A percentile compares a stretch with the other conserved stretches of the same genome.
These are phyloP conservation scores for Aspergillus terreus DNA, from an alignment of 2,329 filamentous ascomycete species.

Conservation along the genomic window DNA sequence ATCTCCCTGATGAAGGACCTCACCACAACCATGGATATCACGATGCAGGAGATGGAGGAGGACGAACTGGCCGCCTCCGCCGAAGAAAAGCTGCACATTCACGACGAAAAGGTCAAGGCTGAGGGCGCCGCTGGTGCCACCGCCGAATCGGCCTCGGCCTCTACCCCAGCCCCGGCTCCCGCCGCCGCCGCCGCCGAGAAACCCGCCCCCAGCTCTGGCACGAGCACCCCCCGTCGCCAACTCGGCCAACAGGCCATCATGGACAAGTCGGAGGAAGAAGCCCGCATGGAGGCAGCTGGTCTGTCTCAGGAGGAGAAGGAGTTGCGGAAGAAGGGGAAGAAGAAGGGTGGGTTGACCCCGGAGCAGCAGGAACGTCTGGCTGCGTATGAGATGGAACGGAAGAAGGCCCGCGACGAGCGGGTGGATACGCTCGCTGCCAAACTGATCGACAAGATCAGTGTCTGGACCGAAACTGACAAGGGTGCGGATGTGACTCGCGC, in stretches of 20 bases:
- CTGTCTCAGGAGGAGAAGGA: constrained; percentile 72
- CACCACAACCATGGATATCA: constrained; percentile 97
- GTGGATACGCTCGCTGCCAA: constrained; percentile 81
- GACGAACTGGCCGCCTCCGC: constrained; percentile 57
- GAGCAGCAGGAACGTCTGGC: constrained; percentile 91
- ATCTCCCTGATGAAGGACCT: constrained; percentile 98
- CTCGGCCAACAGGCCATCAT: constrained; percentile 82
- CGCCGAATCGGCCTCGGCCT: constrained; percentile 22
- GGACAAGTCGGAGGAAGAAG: constrained; percentile 79
- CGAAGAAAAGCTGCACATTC: constrained; percentile 45
- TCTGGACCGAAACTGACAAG: constrained; percentile 98
- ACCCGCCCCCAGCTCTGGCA: constrained; percentile 34
- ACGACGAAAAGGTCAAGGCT: constrained; percentile 43
- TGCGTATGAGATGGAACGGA: constrained; percentile 82
- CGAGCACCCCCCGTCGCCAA: constrained; percentile 48
- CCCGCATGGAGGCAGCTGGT: constrained; percentile 60
- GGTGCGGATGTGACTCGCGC: constrained; percentile 75
- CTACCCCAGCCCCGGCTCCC: constrained; percentile 18
- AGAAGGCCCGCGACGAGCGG: constrained; percentile 79
- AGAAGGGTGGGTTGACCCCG: constrained; percentile 79
- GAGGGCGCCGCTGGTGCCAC: constrained; percentile 27
- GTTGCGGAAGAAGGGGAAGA: constrained; percentile 77
- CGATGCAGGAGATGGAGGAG: constrained; percentile 74
- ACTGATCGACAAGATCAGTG: constrained; percentile 80
- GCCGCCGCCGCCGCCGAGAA: constrained; percentile 17